Percentiles rank a stretch among this genome's conserved stretches.
Evolutionary conservation across 2,329 filamentous ascomycete genomes (phyloP).

Genomic region (Fusarium phyllophilum): DNA sequence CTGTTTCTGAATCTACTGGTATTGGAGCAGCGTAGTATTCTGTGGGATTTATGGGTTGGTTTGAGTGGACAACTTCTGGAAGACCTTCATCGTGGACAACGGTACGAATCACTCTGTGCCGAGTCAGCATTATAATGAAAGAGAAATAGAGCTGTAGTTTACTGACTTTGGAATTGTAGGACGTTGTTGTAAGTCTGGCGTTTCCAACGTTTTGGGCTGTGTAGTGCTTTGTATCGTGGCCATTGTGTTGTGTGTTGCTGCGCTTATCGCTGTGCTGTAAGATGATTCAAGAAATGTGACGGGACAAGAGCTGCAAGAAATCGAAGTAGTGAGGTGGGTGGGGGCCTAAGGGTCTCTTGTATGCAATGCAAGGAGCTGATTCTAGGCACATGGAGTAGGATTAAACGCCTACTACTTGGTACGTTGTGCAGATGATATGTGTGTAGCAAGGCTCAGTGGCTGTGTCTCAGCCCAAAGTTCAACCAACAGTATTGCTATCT

Average conservation of each 20-base stretch:
- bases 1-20: slow-evolving; percentile 30
- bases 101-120: slow-evolving; percentile 8
- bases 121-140: background rate
- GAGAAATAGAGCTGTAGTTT: background rate
- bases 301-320: background rate
- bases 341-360: slow-evolving; percentile 6
- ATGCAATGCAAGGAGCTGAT: background rate
- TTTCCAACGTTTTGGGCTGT: background rate
- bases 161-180: background rate
- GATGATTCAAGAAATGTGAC: background rate
- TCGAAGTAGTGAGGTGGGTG: background rate
- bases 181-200: background rate
- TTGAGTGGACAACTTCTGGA: slow-evolving; percentile 28
- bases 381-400: background rate
- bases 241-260: background rate
- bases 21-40: slow-evolving; percentile 28
- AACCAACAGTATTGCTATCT: background rate
- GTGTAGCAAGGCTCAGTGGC: slow-evolving; percentile 2
- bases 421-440: background rate
- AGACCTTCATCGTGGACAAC: slow-evolving; percentile 31
- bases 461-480: slow-evolving; percentile 5
- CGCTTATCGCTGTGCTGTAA: background rate
- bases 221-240: slow-evolving; percentile 1
- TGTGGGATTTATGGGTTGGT: background rate
- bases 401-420: background rate